Percentiles rank a stretch among this genome's conserved stretches.
Conservation (phyloP, 2,329 filamentous ascomycete species). For the Akanthomyces lecanii region DNA sequence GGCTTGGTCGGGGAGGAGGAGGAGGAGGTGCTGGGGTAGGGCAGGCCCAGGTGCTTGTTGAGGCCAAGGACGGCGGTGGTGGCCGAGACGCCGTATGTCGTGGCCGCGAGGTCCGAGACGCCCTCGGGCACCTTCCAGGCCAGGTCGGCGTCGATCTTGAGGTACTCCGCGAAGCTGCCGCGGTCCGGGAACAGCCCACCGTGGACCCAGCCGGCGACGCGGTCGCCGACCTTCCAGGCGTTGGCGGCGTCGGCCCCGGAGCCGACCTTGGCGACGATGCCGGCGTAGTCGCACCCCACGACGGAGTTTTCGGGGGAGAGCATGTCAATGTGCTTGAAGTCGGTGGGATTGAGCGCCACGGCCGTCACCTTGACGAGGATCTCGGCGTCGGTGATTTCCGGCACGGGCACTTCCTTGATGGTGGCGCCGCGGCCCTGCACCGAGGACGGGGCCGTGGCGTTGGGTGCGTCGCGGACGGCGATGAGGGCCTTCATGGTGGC, state of each 20-base stretch:
- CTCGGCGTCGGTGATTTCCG: conserved; percentile 20
- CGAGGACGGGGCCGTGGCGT: conserved; percentile 4
- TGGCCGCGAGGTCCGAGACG: conserved; percentile 22
- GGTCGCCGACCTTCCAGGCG: conserved; percentile 22
- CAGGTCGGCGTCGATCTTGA: conserved; percentile 23
- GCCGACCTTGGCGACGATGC: conserved; percentile 30
- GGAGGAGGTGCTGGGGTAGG: conserved; percentile 14
- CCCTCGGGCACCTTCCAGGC: conserved; percentile 25
- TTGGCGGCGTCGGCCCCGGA: conserved; percentile 17
- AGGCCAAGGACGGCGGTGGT: conserved; percentile 25
- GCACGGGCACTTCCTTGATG: conserved; percentile 14
- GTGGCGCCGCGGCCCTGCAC: conserved; percentile 8
- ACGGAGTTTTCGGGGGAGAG: conserved; percentile 27
- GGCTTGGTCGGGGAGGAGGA: background rate
- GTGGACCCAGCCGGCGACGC: conserved; percentile 25
- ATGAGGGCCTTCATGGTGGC: conserved; percentile 22
- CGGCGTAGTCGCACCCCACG: conserved; percentile 31
- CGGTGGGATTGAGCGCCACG: conserved; percentile 31
- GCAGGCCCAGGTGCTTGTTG: conserved; percentile 24
- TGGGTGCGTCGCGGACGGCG: conserved; percentile 7
- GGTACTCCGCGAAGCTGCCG: conserved; percentile 28
- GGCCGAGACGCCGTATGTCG: conserved; percentile 29
- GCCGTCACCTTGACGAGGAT: conserved; percentile 28
- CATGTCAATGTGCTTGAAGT: conserved; percentile 28
- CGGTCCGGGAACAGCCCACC: conserved; percentile 24